These are phyloP conservation scores for Malassezia dermatis DNA, from an alignment of 1,284 basidiomycete species.

Conservation along the genomic window DNA sequence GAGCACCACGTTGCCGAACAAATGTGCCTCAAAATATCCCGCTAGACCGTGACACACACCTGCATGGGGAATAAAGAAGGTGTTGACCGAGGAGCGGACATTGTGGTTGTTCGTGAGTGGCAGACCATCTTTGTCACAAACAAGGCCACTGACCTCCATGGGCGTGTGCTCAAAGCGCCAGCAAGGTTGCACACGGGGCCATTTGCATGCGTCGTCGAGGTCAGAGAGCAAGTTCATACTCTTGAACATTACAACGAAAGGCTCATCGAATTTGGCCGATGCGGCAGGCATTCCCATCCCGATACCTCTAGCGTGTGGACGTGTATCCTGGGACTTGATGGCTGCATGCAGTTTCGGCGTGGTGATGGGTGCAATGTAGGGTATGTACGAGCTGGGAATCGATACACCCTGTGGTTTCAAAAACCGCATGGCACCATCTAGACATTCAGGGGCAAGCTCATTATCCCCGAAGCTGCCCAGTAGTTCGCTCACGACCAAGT, in stretches of 20 bases:
- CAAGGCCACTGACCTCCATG: constrained; percentile 23
- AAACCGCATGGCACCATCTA: constrained; percentile 83
- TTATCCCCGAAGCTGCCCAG: constrained; percentile 97
- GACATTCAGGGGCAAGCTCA: constrained; percentile 90
- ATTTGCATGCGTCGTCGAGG: constrained; percentile 54
- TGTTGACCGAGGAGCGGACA: constrained; percentile 49
- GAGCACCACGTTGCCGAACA: constrained; percentile 77
- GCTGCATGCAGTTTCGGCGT: constrained; percentile 75
- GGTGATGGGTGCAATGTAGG: constrained; percentile 82
- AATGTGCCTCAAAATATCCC: constrained; percentile 90
- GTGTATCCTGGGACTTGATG: constrained; percentile 2
- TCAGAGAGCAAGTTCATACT: constrained; percentile 55
- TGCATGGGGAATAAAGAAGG: constrained; percentile 87
- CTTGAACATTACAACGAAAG: constrained; percentile 96
- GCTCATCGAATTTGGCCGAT: constrained; percentile 66
- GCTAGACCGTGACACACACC: constrained; percentile 92
- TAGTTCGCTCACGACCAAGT: constrained; percentile 90
- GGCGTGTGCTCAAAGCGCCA: constrained; percentile 84
- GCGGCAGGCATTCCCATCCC: constrained; percentile 11
- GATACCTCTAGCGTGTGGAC: constrained; percentile 14
- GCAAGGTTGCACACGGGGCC: constrained; percentile 77
- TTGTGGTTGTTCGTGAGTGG: constrained; percentile 50
- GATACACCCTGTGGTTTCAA: constrained; percentile 67
- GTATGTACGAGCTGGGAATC: constrained; percentile 89
- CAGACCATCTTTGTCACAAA: constrained; percentile 32